Conservation (phyloP, 164 flowering plant species). For the Echeveria elegans region DNA sequence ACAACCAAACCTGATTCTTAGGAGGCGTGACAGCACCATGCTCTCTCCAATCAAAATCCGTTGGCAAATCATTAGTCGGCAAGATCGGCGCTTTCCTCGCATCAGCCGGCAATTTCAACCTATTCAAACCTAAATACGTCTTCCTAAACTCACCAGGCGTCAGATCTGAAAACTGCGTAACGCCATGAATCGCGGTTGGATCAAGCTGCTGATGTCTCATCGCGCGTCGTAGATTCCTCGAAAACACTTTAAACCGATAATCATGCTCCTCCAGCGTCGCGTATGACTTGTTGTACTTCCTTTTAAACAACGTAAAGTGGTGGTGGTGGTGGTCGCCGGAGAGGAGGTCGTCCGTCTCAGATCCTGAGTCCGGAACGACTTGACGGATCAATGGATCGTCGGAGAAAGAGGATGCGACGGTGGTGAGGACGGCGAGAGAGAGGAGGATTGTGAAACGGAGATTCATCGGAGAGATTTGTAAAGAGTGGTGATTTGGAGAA, state of each 20-base stretch:
- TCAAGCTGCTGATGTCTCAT: slow-evolving; percentile 67
- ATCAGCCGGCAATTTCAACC: slow-evolving; percentile 36
- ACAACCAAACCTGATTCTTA: slow-evolving; percentile 65
- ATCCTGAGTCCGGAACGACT: slow-evolving; percentile 22
- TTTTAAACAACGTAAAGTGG: slow-evolving; percentile 64
- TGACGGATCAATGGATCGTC: slow-evolving; percentile 35
- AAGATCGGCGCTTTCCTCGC: slow-evolving; percentile 68
- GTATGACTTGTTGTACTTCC: slow-evolving; percentile 48
- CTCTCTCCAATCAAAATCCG: slow-evolving; percentile 88
- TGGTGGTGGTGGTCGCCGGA: slow-evolving; percentile 44
- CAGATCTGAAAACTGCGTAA: slow-evolving; percentile 83
- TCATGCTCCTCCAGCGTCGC: slow-evolving; percentile 75
- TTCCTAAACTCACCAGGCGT: slow-evolving; percentile 62
- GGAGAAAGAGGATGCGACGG: slow-evolving; percentile 6
- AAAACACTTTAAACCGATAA: slow-evolving; percentile 55
- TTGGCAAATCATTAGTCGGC: slow-evolving; percentile 67
- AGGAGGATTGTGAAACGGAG: slow-evolving; percentile 7
- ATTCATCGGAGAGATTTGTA: neutral
- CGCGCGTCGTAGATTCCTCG: slow-evolving; percentile 69
- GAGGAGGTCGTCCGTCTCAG: neutral
- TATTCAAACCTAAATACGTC: slow-evolving; percentile 40
- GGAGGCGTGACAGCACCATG: slow-evolving; percentile 72
- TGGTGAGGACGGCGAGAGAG: neutral
- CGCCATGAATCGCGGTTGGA: slow-evolving; percentile 80
- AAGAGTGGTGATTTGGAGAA: neutral